phyloP scores from a whole-genome alignment of 2,329 filamentous ascomycete genomes.

The Ophiostoma sp. region DNA sequence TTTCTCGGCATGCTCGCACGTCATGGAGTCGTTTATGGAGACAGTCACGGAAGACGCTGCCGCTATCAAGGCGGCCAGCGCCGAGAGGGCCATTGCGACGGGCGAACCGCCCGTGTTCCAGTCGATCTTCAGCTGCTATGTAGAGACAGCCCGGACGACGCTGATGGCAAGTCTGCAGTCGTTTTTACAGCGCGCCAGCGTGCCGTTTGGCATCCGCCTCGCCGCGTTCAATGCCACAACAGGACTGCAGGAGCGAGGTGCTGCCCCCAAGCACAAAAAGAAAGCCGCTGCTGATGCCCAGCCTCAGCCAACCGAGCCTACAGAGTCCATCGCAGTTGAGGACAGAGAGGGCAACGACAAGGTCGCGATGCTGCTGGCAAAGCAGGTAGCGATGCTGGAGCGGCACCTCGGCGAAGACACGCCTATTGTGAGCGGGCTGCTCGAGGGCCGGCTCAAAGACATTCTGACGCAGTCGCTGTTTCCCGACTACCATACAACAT shows the following conservation, averaged over 20 bases:
- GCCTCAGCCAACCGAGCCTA: too few species aligned
- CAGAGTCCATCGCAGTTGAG: too few species aligned
- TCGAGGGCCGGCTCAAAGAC: conserved; percentile 21
- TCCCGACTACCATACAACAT: background rate
- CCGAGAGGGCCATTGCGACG: background rate
- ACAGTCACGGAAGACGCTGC: conserved; percentile 16
- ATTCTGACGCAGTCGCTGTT: conserved; percentile 19
- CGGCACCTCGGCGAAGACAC: conserved; percentile 22
- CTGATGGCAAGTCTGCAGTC: conserved; percentile 14
- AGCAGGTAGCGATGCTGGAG: conserved; percentile 18
- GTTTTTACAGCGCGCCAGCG: conserved; percentile 19
- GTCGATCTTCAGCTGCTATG: background rate
- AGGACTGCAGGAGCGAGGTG: background rate
- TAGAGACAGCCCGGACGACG: background rate
- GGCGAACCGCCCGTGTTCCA: conserved; percentile 1
- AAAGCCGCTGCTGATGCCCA: background rate
- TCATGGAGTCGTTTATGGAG: conserved; percentile 23
- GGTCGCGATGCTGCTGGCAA: background rate
- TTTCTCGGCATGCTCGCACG: conserved; percentile 7
- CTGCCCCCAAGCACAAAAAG: background rate
- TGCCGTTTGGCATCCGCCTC: conserved; percentile 22
- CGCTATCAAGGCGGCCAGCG: conserved; percentile 1
- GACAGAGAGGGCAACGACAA: background rate
- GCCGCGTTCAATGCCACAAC: conserved; percentile 14
- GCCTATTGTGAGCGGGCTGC: conserved; percentile 16